Conservation (phyloP, 108 stramenopile genomes). For the Cylindrotheca closterium region DNA sequence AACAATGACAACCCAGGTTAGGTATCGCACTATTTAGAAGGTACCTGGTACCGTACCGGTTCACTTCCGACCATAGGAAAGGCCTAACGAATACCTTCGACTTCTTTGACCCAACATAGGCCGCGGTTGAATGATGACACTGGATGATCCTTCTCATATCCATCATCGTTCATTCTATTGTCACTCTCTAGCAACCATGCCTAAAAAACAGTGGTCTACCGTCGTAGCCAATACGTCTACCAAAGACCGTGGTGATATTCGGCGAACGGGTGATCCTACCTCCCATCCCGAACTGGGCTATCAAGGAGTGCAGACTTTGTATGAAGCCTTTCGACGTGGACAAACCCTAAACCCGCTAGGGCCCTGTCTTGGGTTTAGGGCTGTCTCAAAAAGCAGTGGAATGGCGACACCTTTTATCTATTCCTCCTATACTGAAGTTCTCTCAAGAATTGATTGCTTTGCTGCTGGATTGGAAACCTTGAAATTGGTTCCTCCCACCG, state of each 20-base stretch:
- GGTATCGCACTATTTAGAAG: too few species aligned
- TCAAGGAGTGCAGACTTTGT: conserved; percentile 69
- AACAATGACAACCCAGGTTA: too few species aligned
- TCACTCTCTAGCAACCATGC: background rate
- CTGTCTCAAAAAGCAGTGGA: conserved; percentile 63
- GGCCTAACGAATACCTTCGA: too few species aligned
- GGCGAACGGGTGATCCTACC: conserved; percentile 46
- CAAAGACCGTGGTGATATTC: conserved; percentile 48
- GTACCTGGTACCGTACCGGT: too few species aligned
- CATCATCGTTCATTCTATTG: too few species aligned
- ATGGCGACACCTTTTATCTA: conserved; percentile 87
- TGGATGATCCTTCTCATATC: too few species aligned
- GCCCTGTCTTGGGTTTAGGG: conserved; percentile 81
- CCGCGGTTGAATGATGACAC: too few species aligned
- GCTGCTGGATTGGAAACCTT: conserved; percentile 75
- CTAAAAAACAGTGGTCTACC: conserved; percentile 28
- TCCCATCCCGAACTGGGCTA: conserved; percentile 58
- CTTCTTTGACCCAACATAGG: too few species aligned
- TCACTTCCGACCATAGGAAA: too few species aligned
- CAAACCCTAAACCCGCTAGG: conserved; percentile 72
- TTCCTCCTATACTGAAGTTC: conserved; percentile 70
- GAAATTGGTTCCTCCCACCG: conserved; percentile 55
- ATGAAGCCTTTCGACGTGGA: conserved; percentile 81
- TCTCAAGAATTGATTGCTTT: conserved; percentile 74
- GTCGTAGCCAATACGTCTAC: conserved; percentile 42